Base-by-base conservation (phyloP, 1,139 yeast species). In the Geotrichum phurueaensis region DNA sequence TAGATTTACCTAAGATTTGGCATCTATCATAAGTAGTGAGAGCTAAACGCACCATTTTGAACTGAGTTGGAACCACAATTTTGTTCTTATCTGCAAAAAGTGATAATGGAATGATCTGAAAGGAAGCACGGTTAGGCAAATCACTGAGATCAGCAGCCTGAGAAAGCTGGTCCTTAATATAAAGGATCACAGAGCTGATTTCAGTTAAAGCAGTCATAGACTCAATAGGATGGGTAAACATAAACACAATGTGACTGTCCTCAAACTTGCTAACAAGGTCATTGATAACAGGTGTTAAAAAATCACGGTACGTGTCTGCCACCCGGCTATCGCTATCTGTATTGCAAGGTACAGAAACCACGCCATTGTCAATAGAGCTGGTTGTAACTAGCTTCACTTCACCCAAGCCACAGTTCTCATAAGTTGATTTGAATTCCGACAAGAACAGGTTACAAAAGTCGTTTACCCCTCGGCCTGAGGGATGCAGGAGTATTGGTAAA, bases 21-120 rank as follows among this genome's bases (percentile, higher is more conserved):
- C 71, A 68, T 76, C 71, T 68, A 68, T 89, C 89, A 74, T 89
- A 92, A 3, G 90, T 73, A 39, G 81, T 79, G 70, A 87, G 73
- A 1, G 91, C 80, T 6, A 88, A 65, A 58, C 79, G 79, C 1
- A 83, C 75, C 48, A 84, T 70, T 45, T 76, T 76, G 54, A 73
- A 72, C 61, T 78, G 81, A 2, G 91, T 81, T 1, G 83, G 75
- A 33, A 83, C 75, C 15, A 80, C 78, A 36, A 80, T 69, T 1
- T 79, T 75, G 20, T 80, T 80, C 53, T 74, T 73, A 48, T 75
- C 75, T 23, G 82, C 79, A 43, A 84, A 79, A 53, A 79, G 76
- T 4, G 79, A 77, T 20, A 82, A 73, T 1, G 92, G 88, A 3
- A 89, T 71, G 2, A 86, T 75, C 67, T 76, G 67, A 68, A 73